These are phyloP conservation scores for Cudoniella acicularis DNA, from an alignment of 495 filamentous ascomycete species.

Conservation along the genomic window DNA sequence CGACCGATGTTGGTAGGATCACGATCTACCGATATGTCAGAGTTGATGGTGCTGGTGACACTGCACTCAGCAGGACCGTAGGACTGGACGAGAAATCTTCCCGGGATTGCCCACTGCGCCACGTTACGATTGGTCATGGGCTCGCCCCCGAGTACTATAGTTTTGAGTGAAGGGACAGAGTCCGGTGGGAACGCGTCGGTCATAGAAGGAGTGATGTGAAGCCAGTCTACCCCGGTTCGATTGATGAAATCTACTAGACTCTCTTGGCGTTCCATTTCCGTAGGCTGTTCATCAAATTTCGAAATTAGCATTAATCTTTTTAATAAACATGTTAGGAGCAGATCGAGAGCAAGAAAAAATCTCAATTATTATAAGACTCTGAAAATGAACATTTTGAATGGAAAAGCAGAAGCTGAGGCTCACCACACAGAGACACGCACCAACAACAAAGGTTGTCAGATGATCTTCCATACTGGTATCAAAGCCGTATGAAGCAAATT, in stretches of 20 bases:
- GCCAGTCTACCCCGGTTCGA: too few relatives aligned
- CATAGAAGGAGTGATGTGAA: too few relatives aligned
- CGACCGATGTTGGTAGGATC: conserved; percentile 16
- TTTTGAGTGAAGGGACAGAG: too few relatives aligned
- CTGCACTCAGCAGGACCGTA: conserved; percentile 50
- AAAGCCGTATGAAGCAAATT: conserved; percentile 37
- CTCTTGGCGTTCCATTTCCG: too few relatives aligned
- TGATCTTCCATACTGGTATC: conserved; percentile 83
- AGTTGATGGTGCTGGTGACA: conserved; percentile 18
- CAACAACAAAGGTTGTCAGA: conserved; percentile 70
- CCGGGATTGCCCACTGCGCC: conserved; percentile 50
- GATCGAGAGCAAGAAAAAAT: too few relatives aligned
- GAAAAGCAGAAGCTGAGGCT: conserved; percentile 34
- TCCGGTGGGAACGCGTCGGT: too few relatives aligned
- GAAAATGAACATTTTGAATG: too few relatives aligned
- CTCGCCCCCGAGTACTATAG: conserved; percentile 49
- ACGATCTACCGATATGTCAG: conserved; percentile 29
- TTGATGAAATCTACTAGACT: too few relatives aligned
- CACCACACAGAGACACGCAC: conserved; percentile 48
- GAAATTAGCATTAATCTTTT: too few relatives aligned
- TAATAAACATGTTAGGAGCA: too few relatives aligned
- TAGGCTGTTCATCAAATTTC: too few relatives aligned
- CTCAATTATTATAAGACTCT: too few relatives aligned
- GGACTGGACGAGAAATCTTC: conserved; percentile 46
- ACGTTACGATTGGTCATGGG: conserved; percentile 51